These are phyloP conservation scores for Kalanchoe fedtschenkoi DNA, from an alignment of 164 flowering plant species.

Conservation along the genomic window DNA sequence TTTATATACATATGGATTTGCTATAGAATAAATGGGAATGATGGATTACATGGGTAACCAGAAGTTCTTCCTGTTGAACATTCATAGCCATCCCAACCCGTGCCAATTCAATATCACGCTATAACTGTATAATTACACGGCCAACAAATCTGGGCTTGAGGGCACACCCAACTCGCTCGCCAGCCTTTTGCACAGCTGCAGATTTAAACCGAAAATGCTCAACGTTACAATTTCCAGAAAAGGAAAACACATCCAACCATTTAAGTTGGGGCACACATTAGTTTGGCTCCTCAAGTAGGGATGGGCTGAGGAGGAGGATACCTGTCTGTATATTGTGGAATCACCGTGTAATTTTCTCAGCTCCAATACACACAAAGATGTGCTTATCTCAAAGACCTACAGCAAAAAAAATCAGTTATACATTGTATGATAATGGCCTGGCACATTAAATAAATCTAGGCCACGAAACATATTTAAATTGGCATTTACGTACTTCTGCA, in stretches of 20 bases:
- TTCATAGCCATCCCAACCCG: not conserved
- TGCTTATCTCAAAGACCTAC: conserved; percentile 82
- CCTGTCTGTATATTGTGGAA: conserved; percentile 69
- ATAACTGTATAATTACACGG: not conserved
- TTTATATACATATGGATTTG: not conserved
- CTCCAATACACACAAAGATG: conserved; percentile 79
- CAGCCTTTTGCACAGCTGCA: conserved; percentile 1
- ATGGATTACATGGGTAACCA: not conserved
- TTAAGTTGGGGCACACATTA: no score
- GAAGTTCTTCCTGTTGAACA: not conserved
- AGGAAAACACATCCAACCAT: no score
- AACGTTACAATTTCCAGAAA: not conserved
- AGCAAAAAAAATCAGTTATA: not conserved
- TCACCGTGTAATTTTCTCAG: conserved; percentile 79
- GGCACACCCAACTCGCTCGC: not conserved
- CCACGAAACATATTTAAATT: not conserved
- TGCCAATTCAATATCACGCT: not conserved
- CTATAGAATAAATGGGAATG: not conserved
- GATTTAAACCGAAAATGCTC: not conserved
- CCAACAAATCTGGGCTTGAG: not conserved
- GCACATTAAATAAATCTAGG: not conserved
- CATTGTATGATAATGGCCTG: not conserved
- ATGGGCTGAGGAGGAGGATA: conserved; percentile 9
- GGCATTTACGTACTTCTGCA: conserved; percentile 46
- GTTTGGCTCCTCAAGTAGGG: no score